phyloP scores from a whole-genome alignment of 2,329 filamentous ascomycete genomes.

The Aspergillus unguis region DNA sequence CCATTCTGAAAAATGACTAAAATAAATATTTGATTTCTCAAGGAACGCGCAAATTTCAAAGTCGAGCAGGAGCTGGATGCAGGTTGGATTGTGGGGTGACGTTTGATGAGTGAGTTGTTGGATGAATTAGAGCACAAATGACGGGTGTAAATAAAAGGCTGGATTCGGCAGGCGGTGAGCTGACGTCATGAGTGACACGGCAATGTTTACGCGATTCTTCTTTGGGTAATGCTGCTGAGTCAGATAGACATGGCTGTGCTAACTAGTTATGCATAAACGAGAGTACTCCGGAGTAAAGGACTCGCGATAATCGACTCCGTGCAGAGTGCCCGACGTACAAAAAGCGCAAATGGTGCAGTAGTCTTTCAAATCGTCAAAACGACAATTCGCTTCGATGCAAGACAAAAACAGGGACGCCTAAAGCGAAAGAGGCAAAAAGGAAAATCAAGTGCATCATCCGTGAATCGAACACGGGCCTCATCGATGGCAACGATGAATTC shows the following conservation, averaged over 20 bases:
- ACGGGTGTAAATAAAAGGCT: conserved; percentile 9
- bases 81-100: background rate
- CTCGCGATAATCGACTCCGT: no score
- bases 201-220: no score
- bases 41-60: background rate
- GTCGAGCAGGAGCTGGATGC: background rate
- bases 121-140: background rate
- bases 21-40: no score
- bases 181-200: conserved; percentile 1
- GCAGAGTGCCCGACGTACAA: no score
- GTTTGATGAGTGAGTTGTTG: background rate
- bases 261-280: no score
- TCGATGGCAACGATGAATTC: conserved; percentile 47
- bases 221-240: no score
- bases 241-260: no score
- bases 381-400: no score
- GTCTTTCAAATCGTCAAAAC: no score
- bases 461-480: conserved; percentile 48
- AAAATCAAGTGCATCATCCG: conserved; percentile 34
- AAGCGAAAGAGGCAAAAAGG: background rate
- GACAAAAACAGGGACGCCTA: no score
- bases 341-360: no score
- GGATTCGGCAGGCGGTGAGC: conserved; percentile 10
- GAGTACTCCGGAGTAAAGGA: no score
- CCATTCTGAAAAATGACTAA: conserved; percentile 23